These are phyloP conservation scores for Fusarium transvaalense DNA, from an alignment of 2,329 filamentous ascomycete genomes.

Conservation along the genomic window DNA sequence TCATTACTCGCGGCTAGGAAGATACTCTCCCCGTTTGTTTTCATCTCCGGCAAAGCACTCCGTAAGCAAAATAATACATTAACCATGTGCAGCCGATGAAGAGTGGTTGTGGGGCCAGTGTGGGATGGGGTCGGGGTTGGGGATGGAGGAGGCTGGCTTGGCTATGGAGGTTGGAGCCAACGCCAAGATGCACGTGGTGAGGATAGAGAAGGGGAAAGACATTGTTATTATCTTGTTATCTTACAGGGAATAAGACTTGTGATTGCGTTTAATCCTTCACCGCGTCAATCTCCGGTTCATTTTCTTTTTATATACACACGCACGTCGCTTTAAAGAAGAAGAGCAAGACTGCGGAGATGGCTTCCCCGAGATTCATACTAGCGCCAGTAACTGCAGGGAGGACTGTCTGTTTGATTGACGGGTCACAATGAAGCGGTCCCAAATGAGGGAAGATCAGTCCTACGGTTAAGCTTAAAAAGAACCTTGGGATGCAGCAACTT, in stretches of 20 bases:
- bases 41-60: conserved; percentile 3
- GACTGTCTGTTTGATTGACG: not conserved
- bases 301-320: not conserved
- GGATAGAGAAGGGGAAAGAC: not conserved
- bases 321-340: not conserved
- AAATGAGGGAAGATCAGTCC: conserved; percentile 1
- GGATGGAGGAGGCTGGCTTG: conserved; percentile 9
- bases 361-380: not conserved
- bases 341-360: not conserved
- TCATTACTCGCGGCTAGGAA: conserved; percentile 18
- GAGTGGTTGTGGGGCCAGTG: not conserved
- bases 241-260: not conserved
- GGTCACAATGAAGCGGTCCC: not conserved
- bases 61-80: conserved; percentile 16
- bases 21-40: conserved; percentile 11
- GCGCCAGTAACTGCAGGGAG: not conserved
- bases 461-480: conserved; percentile 6
- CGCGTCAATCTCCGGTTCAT: not conserved
- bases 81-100: not conserved
- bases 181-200: conserved; percentile 15
- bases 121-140: not conserved
- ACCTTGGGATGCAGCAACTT: conserved; percentile 6
- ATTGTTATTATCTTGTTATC: not conserved
- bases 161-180: conserved; percentile 4
- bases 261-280: not conserved